Evolutionary conservation across 2,329 filamentous ascomycete genomes (phyloP).

Genomic region (Fusarium sp.): DNA sequence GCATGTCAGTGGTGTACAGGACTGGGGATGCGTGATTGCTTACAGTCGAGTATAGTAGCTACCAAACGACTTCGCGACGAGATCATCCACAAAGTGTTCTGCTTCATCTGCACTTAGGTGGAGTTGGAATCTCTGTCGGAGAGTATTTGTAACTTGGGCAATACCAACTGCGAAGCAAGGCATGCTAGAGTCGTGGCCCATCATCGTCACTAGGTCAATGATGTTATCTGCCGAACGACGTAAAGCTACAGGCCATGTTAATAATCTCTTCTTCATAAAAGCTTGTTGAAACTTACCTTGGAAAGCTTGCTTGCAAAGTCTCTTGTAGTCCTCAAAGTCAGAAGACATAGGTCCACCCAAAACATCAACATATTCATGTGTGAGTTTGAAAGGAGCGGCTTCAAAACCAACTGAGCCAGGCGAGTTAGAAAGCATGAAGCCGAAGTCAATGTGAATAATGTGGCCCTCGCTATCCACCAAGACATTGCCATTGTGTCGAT

Average conservation of each 20-base stretch:
- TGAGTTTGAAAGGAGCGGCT: conserved; percentile 87
- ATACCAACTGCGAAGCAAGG: conserved; percentile 83
- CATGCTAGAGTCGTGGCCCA: conserved; percentile 87
- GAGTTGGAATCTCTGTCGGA: conserved; percentile 82
- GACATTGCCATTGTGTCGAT: conserved; percentile 88
- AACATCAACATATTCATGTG: conserved; percentile 87
- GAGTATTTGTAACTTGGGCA: conserved; percentile 74
- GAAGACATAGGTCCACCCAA: conserved; percentile 78
- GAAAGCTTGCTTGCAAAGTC: conserved; percentile 84
- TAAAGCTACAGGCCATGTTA: conserved; percentile 64
- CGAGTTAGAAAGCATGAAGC: conserved; percentile 90
- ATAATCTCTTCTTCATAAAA: neutral
- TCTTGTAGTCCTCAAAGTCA: conserved; percentile 81
- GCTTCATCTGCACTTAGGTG: conserved; percentile 87
- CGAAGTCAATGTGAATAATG: conserved; percentile 90
- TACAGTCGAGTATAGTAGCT: conserved; percentile 90
- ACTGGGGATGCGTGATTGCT: conserved; percentile 52
- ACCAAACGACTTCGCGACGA: conserved; percentile 83
- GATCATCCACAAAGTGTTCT: conserved; percentile 83
- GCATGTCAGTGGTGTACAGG: conserved; percentile 12
- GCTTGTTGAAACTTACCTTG: conserved; percentile 66
- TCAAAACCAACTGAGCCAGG: conserved; percentile 88
- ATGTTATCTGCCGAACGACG: conserved; percentile 83
- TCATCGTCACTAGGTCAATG: conserved; percentile 84
- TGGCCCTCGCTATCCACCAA: conserved; percentile 88